phyloP scores from a whole-genome alignment of 2,329 filamentous ascomycete genomes.

The Talaromyces rugulosus region DNA sequence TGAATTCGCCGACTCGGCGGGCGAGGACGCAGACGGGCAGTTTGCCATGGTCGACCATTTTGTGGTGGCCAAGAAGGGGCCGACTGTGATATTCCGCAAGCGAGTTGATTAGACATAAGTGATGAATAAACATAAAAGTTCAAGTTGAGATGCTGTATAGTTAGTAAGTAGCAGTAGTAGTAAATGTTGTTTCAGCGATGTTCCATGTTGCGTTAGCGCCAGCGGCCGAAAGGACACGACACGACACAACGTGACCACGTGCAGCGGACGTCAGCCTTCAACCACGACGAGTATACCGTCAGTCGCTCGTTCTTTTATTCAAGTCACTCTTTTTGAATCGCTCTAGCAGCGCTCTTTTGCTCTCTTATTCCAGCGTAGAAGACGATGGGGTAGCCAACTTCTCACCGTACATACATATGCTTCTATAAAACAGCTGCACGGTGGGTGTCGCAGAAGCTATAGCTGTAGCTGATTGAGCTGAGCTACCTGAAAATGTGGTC shows the following conservation, averaged over 20 bases:
- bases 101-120: not conserved
- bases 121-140: not conserved
- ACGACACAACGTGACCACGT: not conserved
- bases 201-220: not conserved
- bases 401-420: not conserved
- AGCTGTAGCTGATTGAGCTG: not conserved
- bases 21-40: constrained; percentile 32
- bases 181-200: not conserved
- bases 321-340: not conserved
- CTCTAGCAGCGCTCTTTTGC: not conserved
- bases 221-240: not conserved
- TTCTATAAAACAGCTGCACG: not conserved
- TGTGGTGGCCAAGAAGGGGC: constrained; percentile 33
- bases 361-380: not conserved
- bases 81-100: constrained; percentile 26
- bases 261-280: not conserved
- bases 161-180: not conserved
- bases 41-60: constrained; percentile 36
- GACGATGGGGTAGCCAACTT: not conserved
- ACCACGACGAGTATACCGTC: not conserved
- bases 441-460: not conserved
- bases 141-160: not conserved
- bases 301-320: too few relatives aligned
- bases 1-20: constrained; percentile 27
- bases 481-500: constrained; percentile 15